Conservation (phyloP, 2,329 filamentous ascomycete species). For the Cercospora citrullina region DNA sequence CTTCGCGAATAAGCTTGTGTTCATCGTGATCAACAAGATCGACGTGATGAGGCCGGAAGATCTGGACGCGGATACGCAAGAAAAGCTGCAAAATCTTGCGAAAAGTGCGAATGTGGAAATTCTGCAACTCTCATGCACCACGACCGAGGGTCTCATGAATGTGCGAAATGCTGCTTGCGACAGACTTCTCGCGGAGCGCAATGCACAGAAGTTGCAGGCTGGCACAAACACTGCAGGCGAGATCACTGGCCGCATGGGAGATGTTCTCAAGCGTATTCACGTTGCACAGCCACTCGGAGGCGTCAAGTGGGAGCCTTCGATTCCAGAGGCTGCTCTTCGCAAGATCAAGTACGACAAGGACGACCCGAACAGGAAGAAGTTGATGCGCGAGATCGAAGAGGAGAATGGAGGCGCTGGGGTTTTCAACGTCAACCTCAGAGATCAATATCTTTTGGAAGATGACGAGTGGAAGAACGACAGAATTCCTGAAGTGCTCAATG, state of each 20-base stretch:
- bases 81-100: conserved; percentile 74
- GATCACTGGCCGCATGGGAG: conserved; percentile 76
- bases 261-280: conserved; percentile 92
- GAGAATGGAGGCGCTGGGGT: conserved; percentile 95
- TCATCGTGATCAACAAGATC: conserved; percentile 97
- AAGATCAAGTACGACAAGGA: conserved; percentile 86
- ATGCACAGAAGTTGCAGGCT: conserved; percentile 90
- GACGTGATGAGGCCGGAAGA: conserved; percentile 87
- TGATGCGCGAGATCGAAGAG: conserved; percentile 85
- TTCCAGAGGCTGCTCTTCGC: conserved; percentile 79
- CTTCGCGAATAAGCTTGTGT: conserved; percentile 96
- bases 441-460: conserved; percentile 83
- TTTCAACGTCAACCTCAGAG: conserved; percentile 87
- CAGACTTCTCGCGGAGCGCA: conserved; percentile 85
- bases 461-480: conserved; percentile 95
- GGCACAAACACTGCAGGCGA: conserved; percentile 78
- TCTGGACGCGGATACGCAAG: conserved; percentile 74
- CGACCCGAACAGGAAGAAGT: conserved; percentile 77
- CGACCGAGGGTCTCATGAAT: conserved; percentile 87
- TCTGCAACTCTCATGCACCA: conserved; percentile 91
- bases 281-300: conserved; percentile 91
- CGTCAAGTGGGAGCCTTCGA: conserved; percentile 67
- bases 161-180: conserved; percentile 96
- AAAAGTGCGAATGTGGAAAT: conserved; percentile 90
- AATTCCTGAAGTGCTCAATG: conserved; percentile 89